Evolutionary conservation across 2,329 filamentous ascomycete species (phyloP).

Genomic region (Aspergillus terreus): DNA sequence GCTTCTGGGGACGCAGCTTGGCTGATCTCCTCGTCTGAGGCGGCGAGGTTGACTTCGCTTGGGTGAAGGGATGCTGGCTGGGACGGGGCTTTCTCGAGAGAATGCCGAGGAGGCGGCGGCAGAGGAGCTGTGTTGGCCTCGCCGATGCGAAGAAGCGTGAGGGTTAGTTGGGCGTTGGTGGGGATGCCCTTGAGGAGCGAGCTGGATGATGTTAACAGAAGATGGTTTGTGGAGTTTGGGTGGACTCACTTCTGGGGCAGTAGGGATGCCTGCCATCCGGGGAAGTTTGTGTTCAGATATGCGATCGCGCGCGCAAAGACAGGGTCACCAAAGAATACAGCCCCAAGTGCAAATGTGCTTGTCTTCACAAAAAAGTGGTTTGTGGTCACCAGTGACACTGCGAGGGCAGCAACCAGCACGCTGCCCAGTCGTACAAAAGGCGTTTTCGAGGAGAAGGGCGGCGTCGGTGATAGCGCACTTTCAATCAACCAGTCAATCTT

Average conservation of each 20-base stretch:
- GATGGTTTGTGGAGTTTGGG: not conserved
- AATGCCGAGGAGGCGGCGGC: slow-evolving; percentile 53
- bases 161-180: slow-evolving; percentile 80
- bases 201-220: slow-evolving; percentile 23
- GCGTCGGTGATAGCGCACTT: slow-evolving; percentile 59
- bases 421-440: slow-evolving; percentile 55
- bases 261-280: slow-evolving; percentile 71
- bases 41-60: slow-evolving; percentile 4
- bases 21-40: slow-evolving; percentile 41
- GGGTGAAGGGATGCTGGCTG: slow-evolving; percentile 28
- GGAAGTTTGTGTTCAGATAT: slow-evolving; percentile 50
- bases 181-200: slow-evolving; percentile 76
- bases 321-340: slow-evolving; percentile 77
- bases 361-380: slow-evolving; percentile 64
- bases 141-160: slow-evolving; percentile 76
- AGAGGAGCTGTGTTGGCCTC: slow-evolving; percentile 78
- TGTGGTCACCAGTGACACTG: slow-evolving; percentile 52
- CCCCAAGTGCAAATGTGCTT: slow-evolving; percentile 62
- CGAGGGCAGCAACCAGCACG: slow-evolving; percentile 50
- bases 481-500: not conserved
- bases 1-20: not conserved
- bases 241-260: slow-evolving; percentile 60
- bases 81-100: slow-evolving; percentile 19
- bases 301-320: slow-evolving; percentile 58
- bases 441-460: slow-evolving; percentile 56